Conservation (phyloP, 345 rosid genomes). For the Syzygium oleosum region DNA sequence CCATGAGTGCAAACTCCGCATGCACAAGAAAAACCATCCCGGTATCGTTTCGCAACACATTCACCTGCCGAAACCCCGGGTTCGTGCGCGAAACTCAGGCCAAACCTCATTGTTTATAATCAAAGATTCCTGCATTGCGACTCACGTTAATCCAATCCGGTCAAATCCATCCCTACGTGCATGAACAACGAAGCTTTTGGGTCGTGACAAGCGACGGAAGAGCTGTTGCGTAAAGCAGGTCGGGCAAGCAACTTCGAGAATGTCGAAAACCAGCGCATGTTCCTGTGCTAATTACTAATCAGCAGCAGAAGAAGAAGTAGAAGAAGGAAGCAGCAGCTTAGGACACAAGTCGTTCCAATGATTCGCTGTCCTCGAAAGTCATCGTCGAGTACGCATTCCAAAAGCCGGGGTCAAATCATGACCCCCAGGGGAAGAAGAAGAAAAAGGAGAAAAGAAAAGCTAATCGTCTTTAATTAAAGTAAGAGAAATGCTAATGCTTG, state of each 20-base stretch:
- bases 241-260: background rate
- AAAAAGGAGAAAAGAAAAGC: no score
- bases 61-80: background rate
- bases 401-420: background rate
- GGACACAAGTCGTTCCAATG: background rate
- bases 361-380: background rate
- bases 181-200: background rate
- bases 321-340: background rate
- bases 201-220: background rate
- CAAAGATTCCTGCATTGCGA: background rate
- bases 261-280: background rate
- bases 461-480: background rate
- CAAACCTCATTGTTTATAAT: background rate
- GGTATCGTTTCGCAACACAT: background rate
- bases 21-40: background rate
- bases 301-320: background rate
- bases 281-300: background rate
- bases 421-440: background rate
- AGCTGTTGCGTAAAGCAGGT: background rate
- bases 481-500: background rate
- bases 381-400: background rate
- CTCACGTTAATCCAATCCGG: background rate
- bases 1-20: background rate
- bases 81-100: background rate
- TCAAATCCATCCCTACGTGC: background rate